phyloP scores from a whole-genome alignment of 345 rosid species.

The Garcia nutans region DNA sequence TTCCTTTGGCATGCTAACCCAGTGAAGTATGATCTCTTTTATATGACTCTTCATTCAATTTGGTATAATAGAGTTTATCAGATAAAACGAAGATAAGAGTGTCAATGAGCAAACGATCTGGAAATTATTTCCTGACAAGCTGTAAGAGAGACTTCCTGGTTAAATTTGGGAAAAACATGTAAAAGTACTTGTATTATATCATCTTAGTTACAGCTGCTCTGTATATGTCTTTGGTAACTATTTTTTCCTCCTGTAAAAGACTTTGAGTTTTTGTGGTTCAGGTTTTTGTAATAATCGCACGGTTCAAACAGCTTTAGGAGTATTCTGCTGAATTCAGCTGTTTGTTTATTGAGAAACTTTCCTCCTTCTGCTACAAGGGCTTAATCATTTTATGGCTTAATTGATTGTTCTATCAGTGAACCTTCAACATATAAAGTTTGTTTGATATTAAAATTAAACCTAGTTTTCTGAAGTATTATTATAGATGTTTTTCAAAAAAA shows the following conservation, averaged over 20 bases:
- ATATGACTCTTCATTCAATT: conserved; percentile 90
- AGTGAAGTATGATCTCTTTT: conserved; percentile 74
- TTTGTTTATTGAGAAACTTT: not conserved
- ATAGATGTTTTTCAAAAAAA: no score
- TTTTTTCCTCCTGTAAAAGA: not conserved
- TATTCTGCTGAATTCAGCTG: not conserved
- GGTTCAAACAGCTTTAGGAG: not conserved
- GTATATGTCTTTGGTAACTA: not conserved
- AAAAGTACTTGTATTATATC: not conserved
- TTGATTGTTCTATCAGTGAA: not conserved
- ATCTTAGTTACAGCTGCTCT: not conserved
- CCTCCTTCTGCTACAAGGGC: not conserved
- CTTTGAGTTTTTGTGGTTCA: not conserved
- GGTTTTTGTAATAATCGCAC: not conserved
- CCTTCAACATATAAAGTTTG: not conserved
- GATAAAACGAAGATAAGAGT: conserved; percentile 53
- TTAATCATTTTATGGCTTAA: not conserved
- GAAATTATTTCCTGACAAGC: conserved; percentile 1
- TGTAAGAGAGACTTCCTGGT: not conserved
- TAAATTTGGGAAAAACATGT: not conserved
- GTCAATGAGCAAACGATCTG: not conserved
- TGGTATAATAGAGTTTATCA: conserved; percentile 89
- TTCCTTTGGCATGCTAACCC: conserved; percentile 91
- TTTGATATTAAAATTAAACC: no score
- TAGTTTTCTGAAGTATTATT: no score